Base-by-base conservation (phyloP, 2,329 filamentous ascomycete genomes). In the Penicillium thymicola region DNA sequence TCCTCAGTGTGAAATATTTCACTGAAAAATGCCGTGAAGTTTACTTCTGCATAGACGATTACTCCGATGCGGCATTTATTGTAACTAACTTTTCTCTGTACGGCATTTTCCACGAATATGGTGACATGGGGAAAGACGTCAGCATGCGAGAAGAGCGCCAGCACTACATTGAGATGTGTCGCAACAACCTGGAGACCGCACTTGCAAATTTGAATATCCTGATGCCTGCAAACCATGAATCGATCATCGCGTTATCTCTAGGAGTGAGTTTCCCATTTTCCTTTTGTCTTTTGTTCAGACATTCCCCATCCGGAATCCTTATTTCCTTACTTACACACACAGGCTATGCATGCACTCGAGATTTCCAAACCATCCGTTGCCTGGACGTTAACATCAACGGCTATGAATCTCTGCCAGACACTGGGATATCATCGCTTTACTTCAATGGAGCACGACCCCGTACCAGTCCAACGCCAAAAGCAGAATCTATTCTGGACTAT, bases 311-410 rank as follows among this genome's bases (percentile, higher is more conserved):
- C 11, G 4, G 37, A 9, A 6, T 16, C 5, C 7, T 42, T 46
- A 50, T 46, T 63, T 6, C 7, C 7, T 42, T 46, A 50, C 49
- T 63, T 6, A 63, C 59, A 49, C 30, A 56, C 9, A 7, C 16
- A 87, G 83, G 78, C 82, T 5, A 73, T 84, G n/a, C 84, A 87
- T 62, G 80, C 85, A 13, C 80, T 87, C 46, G 85, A 88, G 59
- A 77, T 81, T 14, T 85, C 84, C 4, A 82, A 84, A 38, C 83
- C 85, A 0, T 84, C 83, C 0, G 77, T 88, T 4, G 83, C 83
- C n/a, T 86, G 85, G 81, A 81, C 84, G n/a, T 73, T 88, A 18
- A 81, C 80, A 25, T 82, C 81, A 7, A 79, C 80, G 18, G 85
- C 85, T 0, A 81, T 82, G 13, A 79, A 82, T 50, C 75, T 89